phyloP scores from a whole-genome alignment of 73 alveolate genomes.

The Urostyla sp. region DNA sequence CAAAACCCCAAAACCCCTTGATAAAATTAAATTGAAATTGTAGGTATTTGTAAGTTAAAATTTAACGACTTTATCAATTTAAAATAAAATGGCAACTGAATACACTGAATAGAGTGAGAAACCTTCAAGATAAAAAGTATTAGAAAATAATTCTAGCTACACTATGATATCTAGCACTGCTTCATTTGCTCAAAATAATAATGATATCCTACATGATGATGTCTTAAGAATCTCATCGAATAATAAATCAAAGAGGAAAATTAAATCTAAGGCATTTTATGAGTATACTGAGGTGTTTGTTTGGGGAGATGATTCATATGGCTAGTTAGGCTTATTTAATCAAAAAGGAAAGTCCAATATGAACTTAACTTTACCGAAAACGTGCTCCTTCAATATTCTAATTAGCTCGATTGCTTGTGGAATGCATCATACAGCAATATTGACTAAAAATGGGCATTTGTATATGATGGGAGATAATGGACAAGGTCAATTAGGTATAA shows the following conservation, averaged over 20 bases:
- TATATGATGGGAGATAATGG: conserved; percentile 69
- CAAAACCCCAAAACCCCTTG: no score
- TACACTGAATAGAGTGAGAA: no score
- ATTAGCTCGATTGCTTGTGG: conserved; percentile 54
- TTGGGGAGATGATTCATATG: conserved; percentile 59
- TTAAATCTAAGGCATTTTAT: background rate
- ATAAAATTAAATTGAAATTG: no score
- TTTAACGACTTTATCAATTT: no score
- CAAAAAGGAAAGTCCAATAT: background rate
- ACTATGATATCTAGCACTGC: no score
- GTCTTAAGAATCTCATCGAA: no score
- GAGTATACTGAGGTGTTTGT: conserved; percentile 62
- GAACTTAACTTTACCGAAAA: conserved; percentile 20
- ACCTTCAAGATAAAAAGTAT: no score
- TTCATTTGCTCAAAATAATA: no score
- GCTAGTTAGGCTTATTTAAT: conserved; percentile 48
- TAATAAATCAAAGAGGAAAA: background rate
- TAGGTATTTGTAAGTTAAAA: no score
- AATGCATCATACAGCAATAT: conserved; percentile 52
- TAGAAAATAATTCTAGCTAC: no score
- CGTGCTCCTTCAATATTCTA: conserved; percentile 54
- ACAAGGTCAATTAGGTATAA: conserved; percentile 58
- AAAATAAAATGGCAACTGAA: no score
- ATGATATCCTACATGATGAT: no score
- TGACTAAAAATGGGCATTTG: conserved; percentile 63